phyloP scores from a whole-genome alignment of 2,329 filamentous ascomycete species.

The Setomelanomma holmii region DNA sequence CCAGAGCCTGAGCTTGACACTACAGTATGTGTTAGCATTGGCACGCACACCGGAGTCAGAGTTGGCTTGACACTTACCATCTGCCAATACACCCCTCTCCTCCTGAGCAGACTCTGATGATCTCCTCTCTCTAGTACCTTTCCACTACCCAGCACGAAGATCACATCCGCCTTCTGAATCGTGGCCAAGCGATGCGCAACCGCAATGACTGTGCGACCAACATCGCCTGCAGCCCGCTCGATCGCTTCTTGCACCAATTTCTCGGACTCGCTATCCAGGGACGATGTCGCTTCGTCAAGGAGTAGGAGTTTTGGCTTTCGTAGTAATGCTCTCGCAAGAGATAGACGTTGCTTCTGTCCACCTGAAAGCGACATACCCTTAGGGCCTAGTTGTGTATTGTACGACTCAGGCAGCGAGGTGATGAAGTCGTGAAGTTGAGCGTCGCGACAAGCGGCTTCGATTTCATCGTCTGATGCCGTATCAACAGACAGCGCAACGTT shows the following conservation, averaged over 20 bases:
- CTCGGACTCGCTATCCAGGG: constrained; percentile 45
- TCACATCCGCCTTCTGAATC: constrained; percentile 48
- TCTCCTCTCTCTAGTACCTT: constrained; percentile 43
- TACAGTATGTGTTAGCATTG: constrained; percentile 20
- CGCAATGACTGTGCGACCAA: constrained; percentile 38
- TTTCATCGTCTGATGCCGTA: constrained; percentile 33
- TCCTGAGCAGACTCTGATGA: constrained; percentile 38
- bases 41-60: too few species aligned
- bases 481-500: constrained; percentile 48
- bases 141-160: constrained; percentile 46
- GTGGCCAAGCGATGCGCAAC: constrained; percentile 49
- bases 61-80: constrained; percentile 44
- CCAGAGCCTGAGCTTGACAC: constrained; percentile 50
- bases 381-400: constrained; percentile 43
- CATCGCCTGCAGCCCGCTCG: constrained; percentile 38
- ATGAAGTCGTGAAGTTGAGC: constrained; percentile 52
- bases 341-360: constrained; percentile 47
- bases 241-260: constrained; percentile 45
- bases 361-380: constrained; percentile 45
- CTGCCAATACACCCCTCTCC: constrained; percentile 43
- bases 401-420: constrained; percentile 42
- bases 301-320: constrained; percentile 41
- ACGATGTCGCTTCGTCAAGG: constrained; percentile 46
- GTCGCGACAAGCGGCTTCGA: constrained; percentile 42
- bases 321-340: constrained; percentile 43